Percentiles rank a stretch among this genome's conserved stretches.
Evolutionary conservation across 495 filamentous ascomycete genomes (phyloP).

Genomic region (Podospora pseudopauciseta): DNA sequence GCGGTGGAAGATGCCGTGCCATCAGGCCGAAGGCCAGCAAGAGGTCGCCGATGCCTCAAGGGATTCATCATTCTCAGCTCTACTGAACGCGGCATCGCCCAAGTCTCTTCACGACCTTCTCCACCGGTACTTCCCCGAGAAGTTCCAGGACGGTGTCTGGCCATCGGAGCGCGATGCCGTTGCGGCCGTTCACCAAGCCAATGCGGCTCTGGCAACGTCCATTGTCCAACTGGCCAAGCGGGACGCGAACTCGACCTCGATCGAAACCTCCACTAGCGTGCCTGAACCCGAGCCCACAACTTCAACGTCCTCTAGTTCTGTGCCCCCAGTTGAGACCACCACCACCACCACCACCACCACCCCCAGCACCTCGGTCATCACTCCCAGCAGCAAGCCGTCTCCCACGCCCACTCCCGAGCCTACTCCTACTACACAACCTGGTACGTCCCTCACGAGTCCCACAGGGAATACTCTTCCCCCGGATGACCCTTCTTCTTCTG

Average conservation of each 20-base stretch:
- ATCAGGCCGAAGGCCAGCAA: conserved; percentile 17
- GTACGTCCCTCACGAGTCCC: neutral
- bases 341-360: conserved; percentile 11
- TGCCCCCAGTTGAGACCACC: neutral
- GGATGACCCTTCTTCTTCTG: conserved; percentile 2
- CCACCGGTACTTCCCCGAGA: conserved; percentile 37
- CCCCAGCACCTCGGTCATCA: conserved; percentile 8
- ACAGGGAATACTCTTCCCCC: conserved; percentile 6
- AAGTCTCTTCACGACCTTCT: conserved; percentile 38
- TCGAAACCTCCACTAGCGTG: neutral
- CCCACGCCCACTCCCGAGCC: conserved; percentile 1
- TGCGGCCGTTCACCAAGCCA: conserved; percentile 30
- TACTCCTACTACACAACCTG: conserved; percentile 9
- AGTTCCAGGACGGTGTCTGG: conserved; percentile 37
- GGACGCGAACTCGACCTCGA: conserved; percentile 21
- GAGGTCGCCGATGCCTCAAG: conserved; percentile 17
- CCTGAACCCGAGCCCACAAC: conserved; percentile 2
- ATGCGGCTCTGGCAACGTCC: conserved; percentile 34
- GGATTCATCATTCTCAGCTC: conserved; percentile 31
- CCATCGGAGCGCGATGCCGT: conserved; percentile 34
- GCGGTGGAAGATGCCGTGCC: conserved; percentile 18
- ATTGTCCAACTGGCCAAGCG: conserved; percentile 40
- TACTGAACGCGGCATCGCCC: conserved; percentile 36
- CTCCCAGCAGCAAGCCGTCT: conserved; percentile 16
- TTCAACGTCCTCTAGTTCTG: conserved; percentile 9